These are phyloP conservation scores for Rhizopus sp. DNA, from an alignment of 371 early-diverging fungal species.

Conservation along the genomic window DNA sequence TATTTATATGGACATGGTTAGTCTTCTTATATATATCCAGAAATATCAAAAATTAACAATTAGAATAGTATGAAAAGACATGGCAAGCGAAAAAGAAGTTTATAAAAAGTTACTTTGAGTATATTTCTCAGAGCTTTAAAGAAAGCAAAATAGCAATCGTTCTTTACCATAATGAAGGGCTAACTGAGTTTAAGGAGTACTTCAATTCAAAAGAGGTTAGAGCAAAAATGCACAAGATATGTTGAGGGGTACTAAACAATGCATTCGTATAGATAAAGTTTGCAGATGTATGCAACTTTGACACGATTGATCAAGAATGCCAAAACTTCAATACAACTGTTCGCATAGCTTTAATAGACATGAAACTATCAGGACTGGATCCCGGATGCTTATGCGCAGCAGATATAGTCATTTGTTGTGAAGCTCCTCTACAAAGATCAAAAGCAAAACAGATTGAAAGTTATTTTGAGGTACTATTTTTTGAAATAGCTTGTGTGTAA, in stretches of 20 bases:
- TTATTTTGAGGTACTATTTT: conserved; percentile 10
- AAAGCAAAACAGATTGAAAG: conserved; percentile 7
- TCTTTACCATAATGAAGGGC: conserved; percentile 57
- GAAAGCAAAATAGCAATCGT: conserved; percentile 62
- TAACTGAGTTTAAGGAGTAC: conserved; percentile 39
- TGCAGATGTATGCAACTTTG: not conserved
- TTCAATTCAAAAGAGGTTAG: conserved; percentile 28
- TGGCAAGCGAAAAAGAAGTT: conserved; percentile 42
- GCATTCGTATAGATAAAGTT: not conserved
- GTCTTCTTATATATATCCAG: not conserved
- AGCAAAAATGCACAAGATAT: not conserved
- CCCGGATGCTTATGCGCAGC: conserved; percentile 3
- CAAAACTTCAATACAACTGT: not conserved
- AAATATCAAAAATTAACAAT: not conserved
- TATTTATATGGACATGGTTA: not conserved
- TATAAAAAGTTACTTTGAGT: conserved; percentile 51
- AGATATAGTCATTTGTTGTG: conserved; percentile 17
- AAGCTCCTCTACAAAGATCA: conserved; percentile 5
- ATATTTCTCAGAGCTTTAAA: conserved; percentile 35
- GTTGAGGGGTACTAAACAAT: not conserved
- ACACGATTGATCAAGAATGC: not conserved
- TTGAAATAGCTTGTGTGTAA: not conserved
- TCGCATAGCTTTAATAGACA: conserved; percentile 11
- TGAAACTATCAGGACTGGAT: conserved; percentile 7
- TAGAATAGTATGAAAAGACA: conserved; percentile 11